These are phyloP conservation scores for Rhodotorula sp. DNA, from an alignment of 1,284 basidiomycete genomes.

Conservation along the genomic window DNA sequence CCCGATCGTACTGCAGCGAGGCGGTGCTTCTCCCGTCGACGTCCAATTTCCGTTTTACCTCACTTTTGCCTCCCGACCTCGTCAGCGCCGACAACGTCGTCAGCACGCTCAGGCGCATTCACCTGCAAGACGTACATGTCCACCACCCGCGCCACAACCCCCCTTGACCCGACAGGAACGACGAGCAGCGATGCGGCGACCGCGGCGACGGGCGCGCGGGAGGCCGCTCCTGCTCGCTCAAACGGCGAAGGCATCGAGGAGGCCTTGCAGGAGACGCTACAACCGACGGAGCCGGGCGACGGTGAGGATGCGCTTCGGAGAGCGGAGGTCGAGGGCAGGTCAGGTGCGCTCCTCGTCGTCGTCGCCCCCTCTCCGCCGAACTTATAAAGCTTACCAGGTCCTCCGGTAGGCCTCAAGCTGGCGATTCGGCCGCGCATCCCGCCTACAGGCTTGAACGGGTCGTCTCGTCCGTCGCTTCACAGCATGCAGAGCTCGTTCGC, in stretches of 20 bases:
- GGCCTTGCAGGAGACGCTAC: background rate
- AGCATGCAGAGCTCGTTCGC: slow-evolving; percentile 9
- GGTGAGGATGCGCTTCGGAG: background rate
- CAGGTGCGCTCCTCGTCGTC: background rate
- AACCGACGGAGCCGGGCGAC: background rate
- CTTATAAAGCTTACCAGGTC: background rate
- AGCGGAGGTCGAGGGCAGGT: background rate
- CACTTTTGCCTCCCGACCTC: too few relatives aligned
- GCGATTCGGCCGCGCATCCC: background rate
- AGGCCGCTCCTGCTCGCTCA: background rate
- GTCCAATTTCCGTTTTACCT: too few relatives aligned
- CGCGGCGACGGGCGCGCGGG: too few relatives aligned
- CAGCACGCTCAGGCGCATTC: too few relatives aligned
- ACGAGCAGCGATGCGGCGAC: too few relatives aligned
- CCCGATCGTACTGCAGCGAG: too few relatives aligned
- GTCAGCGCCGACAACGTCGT: too few relatives aligned
- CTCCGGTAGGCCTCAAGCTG: background rate
- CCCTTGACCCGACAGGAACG: too few relatives aligned
- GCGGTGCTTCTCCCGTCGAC: too few relatives aligned
- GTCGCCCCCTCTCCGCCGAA: background rate
- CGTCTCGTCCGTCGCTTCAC: background rate
- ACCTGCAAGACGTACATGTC: too few relatives aligned
- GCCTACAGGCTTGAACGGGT: background rate
- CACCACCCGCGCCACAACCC: too few relatives aligned
- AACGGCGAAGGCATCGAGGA: background rate